A percentile compares a stretch with the other conserved stretches of the same genome.
These are phyloP conservation scores for Microascus cirrosus DNA, from an alignment of 2,329 filamentous ascomycete species.

Conservation along the genomic window DNA sequence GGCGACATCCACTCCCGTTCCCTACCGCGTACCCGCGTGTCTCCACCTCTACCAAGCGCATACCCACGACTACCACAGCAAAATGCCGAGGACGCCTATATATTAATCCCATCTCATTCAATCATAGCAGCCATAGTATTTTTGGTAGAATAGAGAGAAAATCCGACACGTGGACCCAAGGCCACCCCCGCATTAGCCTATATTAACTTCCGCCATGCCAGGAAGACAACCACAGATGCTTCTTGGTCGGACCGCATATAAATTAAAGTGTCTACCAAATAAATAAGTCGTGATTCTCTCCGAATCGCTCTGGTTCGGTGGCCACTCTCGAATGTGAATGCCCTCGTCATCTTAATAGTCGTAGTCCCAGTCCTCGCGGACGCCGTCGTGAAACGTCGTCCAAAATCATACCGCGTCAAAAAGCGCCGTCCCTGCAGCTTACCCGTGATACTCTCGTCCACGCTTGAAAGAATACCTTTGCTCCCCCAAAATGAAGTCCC, in stretches of 20 bases:
- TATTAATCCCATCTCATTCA: not conserved
- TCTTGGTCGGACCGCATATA: not conserved
- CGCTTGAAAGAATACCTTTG: not conserved
- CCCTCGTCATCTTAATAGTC: not conserved
- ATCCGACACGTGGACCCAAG: not conserved
- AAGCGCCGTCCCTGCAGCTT: not conserved
- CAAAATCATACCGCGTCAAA: not conserved
- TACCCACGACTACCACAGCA: not conserved
- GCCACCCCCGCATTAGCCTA: not conserved
- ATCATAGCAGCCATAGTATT: not conserved
- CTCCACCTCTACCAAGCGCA: not conserved
- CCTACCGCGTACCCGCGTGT: not conserved
- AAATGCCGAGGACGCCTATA: not conserved
- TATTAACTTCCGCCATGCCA: constrained; percentile 2
- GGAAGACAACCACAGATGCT: not conserved
- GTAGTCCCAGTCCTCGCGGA: not conserved
- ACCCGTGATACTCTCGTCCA: not conserved
- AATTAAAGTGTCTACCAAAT: not conserved
- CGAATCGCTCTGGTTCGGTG: too few relatives aligned
- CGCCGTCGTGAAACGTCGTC: not conserved
- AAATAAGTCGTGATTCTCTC: not conserved
- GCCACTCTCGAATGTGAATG: too few relatives aligned
- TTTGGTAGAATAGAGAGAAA: not conserved
- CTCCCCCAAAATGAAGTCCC: not conserved
- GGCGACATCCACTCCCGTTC: not conserved